Evolutionary conservation across 139 green algal species (phyloP).

Genomic region (Edaphochlamys debaryana): DNA sequence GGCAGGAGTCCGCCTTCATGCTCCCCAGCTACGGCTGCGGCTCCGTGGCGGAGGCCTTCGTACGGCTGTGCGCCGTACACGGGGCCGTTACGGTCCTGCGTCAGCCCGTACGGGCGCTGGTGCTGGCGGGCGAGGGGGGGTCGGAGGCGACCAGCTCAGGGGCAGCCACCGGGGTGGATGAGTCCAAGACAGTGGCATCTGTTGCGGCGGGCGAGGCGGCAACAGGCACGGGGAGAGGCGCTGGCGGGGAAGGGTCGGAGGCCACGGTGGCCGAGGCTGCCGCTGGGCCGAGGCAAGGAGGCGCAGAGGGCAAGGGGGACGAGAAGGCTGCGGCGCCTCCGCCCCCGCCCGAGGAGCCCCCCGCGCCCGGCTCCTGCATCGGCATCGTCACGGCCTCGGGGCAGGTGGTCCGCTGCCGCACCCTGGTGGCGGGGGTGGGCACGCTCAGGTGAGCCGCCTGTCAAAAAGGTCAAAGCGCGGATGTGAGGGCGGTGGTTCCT

Average conservation of each 20-base stretch:
- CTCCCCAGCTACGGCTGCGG: constrained; percentile 73
- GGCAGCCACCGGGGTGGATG: too few relatives aligned
- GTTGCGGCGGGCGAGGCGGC: not conserved
- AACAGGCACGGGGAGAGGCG: not conserved
- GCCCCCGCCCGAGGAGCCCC: too few relatives aligned
- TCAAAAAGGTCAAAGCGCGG: too few relatives aligned
- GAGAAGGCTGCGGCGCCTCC: too few relatives aligned
- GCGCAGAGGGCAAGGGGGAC: too few relatives aligned
- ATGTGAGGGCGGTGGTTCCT: too few relatives aligned
- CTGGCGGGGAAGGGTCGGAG: not conserved
- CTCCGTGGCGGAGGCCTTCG: constrained; percentile 71
- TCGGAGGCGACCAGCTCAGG: too few relatives aligned
- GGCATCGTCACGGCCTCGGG: constrained; percentile 8
- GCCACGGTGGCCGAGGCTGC: too few relatives aligned
- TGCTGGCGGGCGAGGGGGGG: constrained; percentile 10
- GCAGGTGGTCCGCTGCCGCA: constrained; percentile 28
- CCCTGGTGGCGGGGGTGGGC: not conserved
- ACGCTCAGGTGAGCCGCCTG: not conserved
- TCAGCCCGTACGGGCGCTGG: constrained; percentile 44
- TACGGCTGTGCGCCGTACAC: constrained; percentile 56
- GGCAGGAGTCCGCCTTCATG: constrained; percentile 67
- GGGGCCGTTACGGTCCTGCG: constrained; percentile 67
- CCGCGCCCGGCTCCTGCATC: too few relatives aligned
- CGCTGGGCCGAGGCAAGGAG: not conserved
- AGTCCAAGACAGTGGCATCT: too few relatives aligned